Percentiles rank a stretch among this genome's conserved stretches.
These are phyloP conservation scores for Cicer yamashitae DNA, from an alignment of 306 rosid genomes.

Conservation along the genomic window DNA sequence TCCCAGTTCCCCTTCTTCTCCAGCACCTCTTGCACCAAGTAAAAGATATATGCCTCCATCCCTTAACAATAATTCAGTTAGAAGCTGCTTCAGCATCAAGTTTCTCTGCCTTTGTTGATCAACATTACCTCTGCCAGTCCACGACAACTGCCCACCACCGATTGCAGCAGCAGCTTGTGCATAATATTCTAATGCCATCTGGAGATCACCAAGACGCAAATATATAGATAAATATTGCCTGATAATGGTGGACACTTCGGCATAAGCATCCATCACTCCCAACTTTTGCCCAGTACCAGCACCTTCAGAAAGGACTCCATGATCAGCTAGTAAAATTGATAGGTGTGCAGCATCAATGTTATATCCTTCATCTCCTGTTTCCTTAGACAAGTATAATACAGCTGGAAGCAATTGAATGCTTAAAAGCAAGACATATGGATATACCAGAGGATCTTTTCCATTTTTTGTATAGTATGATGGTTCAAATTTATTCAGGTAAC, in stretches of 20 bases:
- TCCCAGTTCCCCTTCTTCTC: constrained; percentile 93
- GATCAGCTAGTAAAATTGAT: constrained; percentile 90
- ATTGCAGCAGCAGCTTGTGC: constrained; percentile 98
- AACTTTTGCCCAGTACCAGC: constrained; percentile 72
- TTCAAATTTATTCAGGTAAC: constrained; percentile 89
- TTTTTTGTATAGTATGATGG: constrained; percentile 94
- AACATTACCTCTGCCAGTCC: constrained; percentile 84
- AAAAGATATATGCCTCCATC: constrained; percentile 88
- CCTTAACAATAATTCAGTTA: constrained; percentile 78
- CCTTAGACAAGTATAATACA: constrained; percentile 81
- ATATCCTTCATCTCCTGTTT: constrained; percentile 85
- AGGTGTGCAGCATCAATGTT: constrained; percentile 91
- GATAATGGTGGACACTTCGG: constrained; percentile 82
- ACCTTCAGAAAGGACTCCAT: constrained; percentile 87
- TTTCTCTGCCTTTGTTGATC: constrained; percentile 96
- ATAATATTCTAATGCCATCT: constrained; percentile 81
- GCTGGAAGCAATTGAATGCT: constrained; percentile 95
- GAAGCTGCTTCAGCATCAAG: constrained; percentile 96
- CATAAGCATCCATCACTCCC: constrained; percentile 95
- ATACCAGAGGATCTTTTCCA: constrained; percentile 95
- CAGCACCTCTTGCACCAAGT: constrained; percentile 92
- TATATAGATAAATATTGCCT: constrained; percentile 88
- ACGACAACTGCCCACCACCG: constrained; percentile 90
- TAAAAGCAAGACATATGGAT: constrained; percentile 89
- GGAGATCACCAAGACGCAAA: constrained; percentile 76